A percentile compares a stretch with the other conserved stretches of the same genome.
phyloP scores from a whole-genome alignment of 192 early-diverging fungal genomes.

The Glomus cerebriforme region DNA sequence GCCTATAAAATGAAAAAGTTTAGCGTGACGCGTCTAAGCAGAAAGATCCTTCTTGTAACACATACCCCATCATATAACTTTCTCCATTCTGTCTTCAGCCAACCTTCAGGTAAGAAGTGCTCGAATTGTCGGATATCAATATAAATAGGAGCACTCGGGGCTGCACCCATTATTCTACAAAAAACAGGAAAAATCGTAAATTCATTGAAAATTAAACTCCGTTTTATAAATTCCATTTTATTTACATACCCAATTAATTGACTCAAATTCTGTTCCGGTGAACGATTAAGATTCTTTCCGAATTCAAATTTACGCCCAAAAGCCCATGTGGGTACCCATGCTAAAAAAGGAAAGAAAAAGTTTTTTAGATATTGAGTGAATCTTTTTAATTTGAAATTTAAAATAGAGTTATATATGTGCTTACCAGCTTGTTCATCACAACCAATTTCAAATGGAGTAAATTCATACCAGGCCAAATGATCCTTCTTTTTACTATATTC shows the following conservation, averaged over 20 bases:
- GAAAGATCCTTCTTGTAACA: not conserved
- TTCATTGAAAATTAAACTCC: not conserved
- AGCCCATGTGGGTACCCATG: conserved; percentile 78
- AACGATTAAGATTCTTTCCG: conserved; percentile 58
- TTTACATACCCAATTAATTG: conserved; percentile 60
- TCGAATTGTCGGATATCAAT: conserved; percentile 52
- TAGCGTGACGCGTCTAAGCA: not conserved
- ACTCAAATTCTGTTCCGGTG: conserved; percentile 70
- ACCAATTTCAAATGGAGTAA: conserved; percentile 79
- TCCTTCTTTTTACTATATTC: conserved; percentile 40
- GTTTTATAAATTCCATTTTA: not conserved
- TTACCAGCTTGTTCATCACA: conserved; percentile 69
- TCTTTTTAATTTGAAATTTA: not conserved
- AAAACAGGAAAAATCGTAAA: not conserved
- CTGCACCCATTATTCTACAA: conserved; percentile 48
- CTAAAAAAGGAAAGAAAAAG: conserved; percentile 33
- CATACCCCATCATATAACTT: conserved; percentile 1
- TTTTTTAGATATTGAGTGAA: no score
- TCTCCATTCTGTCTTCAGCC: not conserved
- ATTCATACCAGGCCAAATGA: conserved; percentile 81
- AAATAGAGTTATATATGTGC: not conserved
- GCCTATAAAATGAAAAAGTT: conserved; percentile 1
- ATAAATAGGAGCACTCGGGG: conserved; percentile 54
- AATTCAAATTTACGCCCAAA: conserved; percentile 73
- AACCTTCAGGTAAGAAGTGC: conserved; percentile 31